A percentile compares a stretch with the other conserved stretches of the same genome.
Evolutionary conservation across 2,329 filamentous ascomycete genomes (phyloP).

Genomic region (Penicillium occitanis): DNA sequence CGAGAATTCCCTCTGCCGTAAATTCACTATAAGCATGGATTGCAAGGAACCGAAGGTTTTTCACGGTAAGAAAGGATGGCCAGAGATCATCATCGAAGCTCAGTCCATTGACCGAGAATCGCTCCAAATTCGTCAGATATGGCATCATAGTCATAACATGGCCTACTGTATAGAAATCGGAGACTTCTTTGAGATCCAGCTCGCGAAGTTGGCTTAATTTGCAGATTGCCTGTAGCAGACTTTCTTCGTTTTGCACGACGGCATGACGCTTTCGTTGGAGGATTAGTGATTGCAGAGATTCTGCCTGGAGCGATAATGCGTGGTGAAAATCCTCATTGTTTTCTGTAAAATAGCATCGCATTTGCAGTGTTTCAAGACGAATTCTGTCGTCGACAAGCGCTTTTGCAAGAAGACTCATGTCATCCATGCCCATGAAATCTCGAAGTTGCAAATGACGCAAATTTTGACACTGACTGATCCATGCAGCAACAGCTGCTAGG

Average conservation of each 20-base stretch:
- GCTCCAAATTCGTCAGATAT: conserved; percentile 33
- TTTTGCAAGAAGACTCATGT: conserved; percentile 40
- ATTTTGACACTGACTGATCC: conserved; percentile 55
- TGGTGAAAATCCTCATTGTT: conserved; percentile 19
- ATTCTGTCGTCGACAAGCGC: conserved; percentile 29
- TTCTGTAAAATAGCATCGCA: conserved; percentile 31
- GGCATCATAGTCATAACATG: conserved; percentile 32
- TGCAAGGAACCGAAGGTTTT: conserved; percentile 31
- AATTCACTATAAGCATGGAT: conserved; percentile 38
- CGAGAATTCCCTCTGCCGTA: conserved; percentile 31
- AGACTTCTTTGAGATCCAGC: conserved; percentile 37
- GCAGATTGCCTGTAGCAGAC: conserved; percentile 33
- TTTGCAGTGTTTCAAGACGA: conserved; percentile 31
- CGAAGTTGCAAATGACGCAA: conserved; percentile 54
- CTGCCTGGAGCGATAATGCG: conserved; percentile 29
- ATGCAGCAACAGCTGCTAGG: conserved; percentile 53
- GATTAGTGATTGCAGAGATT: conserved; percentile 30
- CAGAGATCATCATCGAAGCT: conserved; percentile 32
- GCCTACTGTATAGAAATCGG: conserved; percentile 33
- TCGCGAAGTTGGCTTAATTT: conserved; percentile 32
- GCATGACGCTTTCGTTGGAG: conserved; percentile 35
- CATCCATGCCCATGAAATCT: conserved; percentile 49
- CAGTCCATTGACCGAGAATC: conserved; percentile 35
- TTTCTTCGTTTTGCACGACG: conserved; percentile 28
- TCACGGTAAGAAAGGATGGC: conserved; percentile 29